Evolutionary conservation across 1,284 basidiomycete species (phyloP).

Genomic region (Marasmius tenuissimus): DNA sequence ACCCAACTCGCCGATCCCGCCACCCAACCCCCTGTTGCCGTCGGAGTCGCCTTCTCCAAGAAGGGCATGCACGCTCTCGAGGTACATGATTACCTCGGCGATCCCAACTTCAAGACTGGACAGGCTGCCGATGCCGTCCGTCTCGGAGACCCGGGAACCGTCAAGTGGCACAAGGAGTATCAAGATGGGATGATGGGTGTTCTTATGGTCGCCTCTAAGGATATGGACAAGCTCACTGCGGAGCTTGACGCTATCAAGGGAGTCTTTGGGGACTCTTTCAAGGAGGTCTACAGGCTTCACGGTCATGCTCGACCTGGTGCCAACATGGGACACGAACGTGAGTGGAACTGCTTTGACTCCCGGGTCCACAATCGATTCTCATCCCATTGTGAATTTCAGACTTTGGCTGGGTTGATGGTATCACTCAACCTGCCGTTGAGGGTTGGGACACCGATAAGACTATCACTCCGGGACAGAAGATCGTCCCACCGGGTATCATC

Average conservation of each 20-base stretch:
- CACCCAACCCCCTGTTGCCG: conserved; percentile 19
- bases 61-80: conserved; percentile 28
- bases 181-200: not conserved
- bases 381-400: not conserved
- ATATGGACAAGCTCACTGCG: not conserved
- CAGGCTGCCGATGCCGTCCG: conserved; percentile 26
- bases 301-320: not conserved
- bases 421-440: not conserved
- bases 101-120: conserved; percentile 28
- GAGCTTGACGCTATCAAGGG: not conserved
- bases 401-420: not conserved
- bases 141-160: conserved; percentile 26
- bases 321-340: not conserved
- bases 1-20: no score
- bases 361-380: not conserved
- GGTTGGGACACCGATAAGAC: not conserved
- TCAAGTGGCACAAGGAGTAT: conserved; percentile 22
- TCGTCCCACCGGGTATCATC: conserved; percentile 17
- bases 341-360: not conserved
- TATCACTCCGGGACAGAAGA: not conserved
- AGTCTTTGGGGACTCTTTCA: not conserved
- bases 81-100: conserved; percentile 30
- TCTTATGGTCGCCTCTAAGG: not conserved
- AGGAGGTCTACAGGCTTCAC: not conserved
- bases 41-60: conserved; percentile 31